phyloP scores from a whole-genome alignment of 2,329 filamentous ascomycete species.

The Paecilomyces fulvus region DNA sequence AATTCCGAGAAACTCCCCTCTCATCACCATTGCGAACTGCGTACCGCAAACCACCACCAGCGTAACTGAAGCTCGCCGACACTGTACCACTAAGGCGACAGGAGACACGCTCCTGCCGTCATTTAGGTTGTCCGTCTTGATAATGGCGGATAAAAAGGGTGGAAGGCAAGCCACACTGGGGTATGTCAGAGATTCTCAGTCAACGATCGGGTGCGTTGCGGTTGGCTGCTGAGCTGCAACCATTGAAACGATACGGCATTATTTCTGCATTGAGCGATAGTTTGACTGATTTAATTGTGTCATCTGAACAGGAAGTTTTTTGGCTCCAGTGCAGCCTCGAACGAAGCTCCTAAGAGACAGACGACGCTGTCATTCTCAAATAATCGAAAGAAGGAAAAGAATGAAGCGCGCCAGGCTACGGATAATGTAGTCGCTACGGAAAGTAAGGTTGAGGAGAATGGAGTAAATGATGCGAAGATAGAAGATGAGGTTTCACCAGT shows the following conservation, averaged over 20 bases:
- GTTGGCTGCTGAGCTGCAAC: slow-evolving; percentile 5
- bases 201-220: slow-evolving; percentile 59
- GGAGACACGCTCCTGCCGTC: not conserved
- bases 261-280: not conserved
- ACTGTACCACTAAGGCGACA: not conserved
- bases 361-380: slow-evolving; percentile 66
- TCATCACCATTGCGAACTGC: not conserved
- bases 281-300: slow-evolving; percentile 3
- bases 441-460: slow-evolving; percentile 6
- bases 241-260: not conserved
- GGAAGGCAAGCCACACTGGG: slow-evolving; percentile 73
- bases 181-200: slow-evolving; percentile 73
- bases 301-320: slow-evolving; percentile 69
- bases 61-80: not conserved
- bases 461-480: slow-evolving; percentile 6
- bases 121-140: not conserved
- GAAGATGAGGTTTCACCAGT: slow-evolving; percentile 8
- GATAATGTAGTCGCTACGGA: not conserved
- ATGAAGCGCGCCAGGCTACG: not conserved
- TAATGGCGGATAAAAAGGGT: slow-evolving; percentile 22
- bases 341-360: slow-evolving; percentile 56
- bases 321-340: slow-evolving; percentile 51
- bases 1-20: not conserved
- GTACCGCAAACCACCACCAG: not conserved
- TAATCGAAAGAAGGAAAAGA: slow-evolving; percentile 40